Conservation (phyloP, 1,284 basidiomycete species). For the Rhizoctonia solani region DNA sequence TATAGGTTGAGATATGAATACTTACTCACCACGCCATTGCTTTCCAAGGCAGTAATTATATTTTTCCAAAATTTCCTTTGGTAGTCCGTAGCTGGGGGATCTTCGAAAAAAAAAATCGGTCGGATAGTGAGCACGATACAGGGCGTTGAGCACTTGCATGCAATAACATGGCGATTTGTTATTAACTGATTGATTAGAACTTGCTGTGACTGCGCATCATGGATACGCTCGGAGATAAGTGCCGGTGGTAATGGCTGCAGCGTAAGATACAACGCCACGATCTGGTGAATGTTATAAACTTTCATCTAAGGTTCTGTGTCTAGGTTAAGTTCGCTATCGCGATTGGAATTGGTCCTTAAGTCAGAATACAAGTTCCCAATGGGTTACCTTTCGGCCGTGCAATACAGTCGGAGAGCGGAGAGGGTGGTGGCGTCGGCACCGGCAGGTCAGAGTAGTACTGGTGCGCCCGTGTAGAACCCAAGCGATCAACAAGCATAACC, state of each 20-base stretch:
- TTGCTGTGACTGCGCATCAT: background rate
- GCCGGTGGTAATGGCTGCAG: background rate
- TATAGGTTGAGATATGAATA: slow-evolving; percentile 30
- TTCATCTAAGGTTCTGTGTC: background rate
- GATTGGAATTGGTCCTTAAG: too few species aligned
- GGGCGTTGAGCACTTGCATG: background rate
- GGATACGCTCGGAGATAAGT: background rate
- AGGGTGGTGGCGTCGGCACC: too few species aligned
- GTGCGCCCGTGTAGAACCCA: too few species aligned
- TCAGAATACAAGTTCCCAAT: too few species aligned
- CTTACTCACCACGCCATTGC: slow-evolving; percentile 50
- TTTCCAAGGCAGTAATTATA: slow-evolving; percentile 60
- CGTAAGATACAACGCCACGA: slow-evolving; percentile 7
- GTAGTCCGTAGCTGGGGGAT: slow-evolving; percentile 64
- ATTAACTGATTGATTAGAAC: background rate
- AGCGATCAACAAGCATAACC: too few species aligned
- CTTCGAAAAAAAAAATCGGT: too few species aligned
- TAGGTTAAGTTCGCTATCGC: background rate
- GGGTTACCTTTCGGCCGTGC: too few species aligned
- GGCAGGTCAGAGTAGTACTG: too few species aligned
- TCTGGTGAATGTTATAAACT: background rate
- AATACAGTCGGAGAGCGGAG: too few species aligned
- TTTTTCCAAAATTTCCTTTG: slow-evolving; percentile 73
- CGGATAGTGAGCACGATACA: background rate
- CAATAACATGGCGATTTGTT: slow-evolving; percentile 5